A percentile compares a stretch with the other conserved stretches of the same genome.
These are phyloP conservation scores for Pythium rhizo-oryzae DNA, from an alignment of 352 stramenopile species.

Conservation along the genomic window DNA sequence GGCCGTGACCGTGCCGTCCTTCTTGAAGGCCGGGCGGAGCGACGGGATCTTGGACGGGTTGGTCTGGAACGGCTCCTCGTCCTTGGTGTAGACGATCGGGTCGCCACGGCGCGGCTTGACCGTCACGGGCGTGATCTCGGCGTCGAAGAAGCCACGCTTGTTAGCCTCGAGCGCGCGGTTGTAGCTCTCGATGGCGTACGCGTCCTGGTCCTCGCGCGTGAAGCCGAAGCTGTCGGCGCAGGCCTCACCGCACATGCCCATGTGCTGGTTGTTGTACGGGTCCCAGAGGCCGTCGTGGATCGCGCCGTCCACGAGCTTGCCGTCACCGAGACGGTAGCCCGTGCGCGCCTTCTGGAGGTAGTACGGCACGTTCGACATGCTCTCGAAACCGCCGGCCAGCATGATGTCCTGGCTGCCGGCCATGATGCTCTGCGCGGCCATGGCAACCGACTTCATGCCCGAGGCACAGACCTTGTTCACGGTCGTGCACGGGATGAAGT, in stretches of 20 bases:
- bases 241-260: constrained; percentile 96
- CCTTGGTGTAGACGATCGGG: constrained; percentile 72
- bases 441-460: constrained; percentile 91
- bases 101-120: constrained; percentile 72
- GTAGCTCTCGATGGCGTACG: constrained; percentile 95
- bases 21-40: constrained; percentile 94
- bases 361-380: constrained; percentile 98
- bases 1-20: constrained; percentile 96
- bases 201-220: constrained; percentile 95
- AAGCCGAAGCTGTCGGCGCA: constrained; percentile 93
- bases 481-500: constrained; percentile 95
- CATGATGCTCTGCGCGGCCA: constrained; percentile 91
- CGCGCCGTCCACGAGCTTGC: constrained; percentile 87
- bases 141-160: constrained; percentile 85
- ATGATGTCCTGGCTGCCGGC: constrained; percentile 86
- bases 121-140: constrained; percentile 92
- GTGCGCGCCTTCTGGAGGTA: constrained; percentile 93
- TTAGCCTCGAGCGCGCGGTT: constrained; percentile 70
- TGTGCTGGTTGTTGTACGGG: constrained; percentile 96
- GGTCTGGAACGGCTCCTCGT: constrained; percentile 94
- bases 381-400: constrained; percentile 96
- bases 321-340: constrained; percentile 93
- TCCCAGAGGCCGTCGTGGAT: constrained; percentile 98
- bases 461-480: constrained; percentile 99
- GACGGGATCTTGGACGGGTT: constrained; percentile 92